Evolutionary conservation across 495 filamentous ascomycete genomes (phyloP).

Genomic region (Geoglossum glabrum): DNA sequence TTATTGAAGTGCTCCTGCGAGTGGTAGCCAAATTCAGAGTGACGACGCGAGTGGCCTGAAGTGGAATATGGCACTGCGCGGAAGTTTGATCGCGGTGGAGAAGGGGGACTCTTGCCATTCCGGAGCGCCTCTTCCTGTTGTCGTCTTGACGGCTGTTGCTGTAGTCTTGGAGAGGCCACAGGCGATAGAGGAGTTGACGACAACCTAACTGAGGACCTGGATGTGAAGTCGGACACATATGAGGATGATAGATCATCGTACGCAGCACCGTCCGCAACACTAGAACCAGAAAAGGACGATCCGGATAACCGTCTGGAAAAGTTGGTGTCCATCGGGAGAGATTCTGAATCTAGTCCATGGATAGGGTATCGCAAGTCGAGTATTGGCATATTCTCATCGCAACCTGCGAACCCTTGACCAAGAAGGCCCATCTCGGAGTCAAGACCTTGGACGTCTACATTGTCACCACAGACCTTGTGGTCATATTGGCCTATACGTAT

Average conservation of each 20-base stretch:
- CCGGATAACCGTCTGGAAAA: background rate
- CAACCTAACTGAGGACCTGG: background rate
- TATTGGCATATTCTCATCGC: background rate
- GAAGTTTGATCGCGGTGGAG: constrained; percentile 40
- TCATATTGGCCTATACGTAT: background rate
- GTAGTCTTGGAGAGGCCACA: background rate
- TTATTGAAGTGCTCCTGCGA: constrained; percentile 27
- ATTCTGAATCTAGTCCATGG: background rate
- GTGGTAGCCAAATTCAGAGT: constrained; percentile 34
- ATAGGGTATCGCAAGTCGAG: background rate
- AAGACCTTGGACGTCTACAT: background rate
- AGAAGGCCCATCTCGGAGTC: background rate
- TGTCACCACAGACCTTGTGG: background rate
- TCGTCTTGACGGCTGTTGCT: background rate
- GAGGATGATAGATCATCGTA: background rate
- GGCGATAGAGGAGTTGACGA: background rate
- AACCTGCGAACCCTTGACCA: background rate
- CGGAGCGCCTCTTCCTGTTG: background rate
- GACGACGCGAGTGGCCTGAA: constrained; percentile 28
- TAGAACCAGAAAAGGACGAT: background rate
- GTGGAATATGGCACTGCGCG: constrained; percentile 40
- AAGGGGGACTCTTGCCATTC: constrained; percentile 33
- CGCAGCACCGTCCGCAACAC: background rate
- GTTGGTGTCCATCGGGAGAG: background rate
- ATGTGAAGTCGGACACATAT: background rate